These are phyloP conservation scores for Candida jianshihensis DNA, from an alignment of 805 yeast genomes.

Conservation along the genomic window DNA sequence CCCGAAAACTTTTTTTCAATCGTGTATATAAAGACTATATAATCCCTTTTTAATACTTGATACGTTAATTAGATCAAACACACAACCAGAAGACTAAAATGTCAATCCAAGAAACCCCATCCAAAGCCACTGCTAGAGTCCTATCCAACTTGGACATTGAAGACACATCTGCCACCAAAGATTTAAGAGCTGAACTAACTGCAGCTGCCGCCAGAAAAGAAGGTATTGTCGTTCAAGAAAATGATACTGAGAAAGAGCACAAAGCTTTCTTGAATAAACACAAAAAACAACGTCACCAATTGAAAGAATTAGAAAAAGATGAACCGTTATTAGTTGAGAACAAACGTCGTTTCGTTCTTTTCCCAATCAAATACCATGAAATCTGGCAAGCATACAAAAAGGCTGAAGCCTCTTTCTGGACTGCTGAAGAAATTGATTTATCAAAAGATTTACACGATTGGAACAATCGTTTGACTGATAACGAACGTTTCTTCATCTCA, in stretches of 20 bases:
- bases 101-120: constrained; percentile 61
- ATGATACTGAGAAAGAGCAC: constrained; percentile 35
- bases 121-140: constrained; percentile 55
- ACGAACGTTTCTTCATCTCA: constrained; percentile 88
- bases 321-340: constrained; percentile 88
- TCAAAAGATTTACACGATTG: constrained; percentile 90
- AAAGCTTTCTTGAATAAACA: constrained; percentile 51
- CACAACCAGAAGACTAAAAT: constrained; percentile 11
- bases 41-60: neutral
- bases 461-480: constrained; percentile 82
- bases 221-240: constrained; percentile 16
- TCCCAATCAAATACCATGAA: constrained; percentile 96
- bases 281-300: constrained; percentile 61
- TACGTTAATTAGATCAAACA: neutral
- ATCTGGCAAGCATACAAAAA: constrained; percentile 98
- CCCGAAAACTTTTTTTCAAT: too few species aligned
- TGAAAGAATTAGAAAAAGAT: constrained; percentile 72
- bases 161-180: constrained; percentile 30
- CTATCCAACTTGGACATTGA: constrained; percentile 45
- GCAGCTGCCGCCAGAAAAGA: constrained; percentile 36
- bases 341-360: constrained; percentile 81
- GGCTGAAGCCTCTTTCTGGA: constrained; percentile 99
- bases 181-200: constrained; percentile 33
- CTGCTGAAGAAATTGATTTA: constrained; percentile 96
- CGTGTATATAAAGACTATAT: too few species aligned